Evolutionary conservation across 176 grass and related monocot genomes (phyloP).

Genomic region (Alloteropsis semialata): DNA sequence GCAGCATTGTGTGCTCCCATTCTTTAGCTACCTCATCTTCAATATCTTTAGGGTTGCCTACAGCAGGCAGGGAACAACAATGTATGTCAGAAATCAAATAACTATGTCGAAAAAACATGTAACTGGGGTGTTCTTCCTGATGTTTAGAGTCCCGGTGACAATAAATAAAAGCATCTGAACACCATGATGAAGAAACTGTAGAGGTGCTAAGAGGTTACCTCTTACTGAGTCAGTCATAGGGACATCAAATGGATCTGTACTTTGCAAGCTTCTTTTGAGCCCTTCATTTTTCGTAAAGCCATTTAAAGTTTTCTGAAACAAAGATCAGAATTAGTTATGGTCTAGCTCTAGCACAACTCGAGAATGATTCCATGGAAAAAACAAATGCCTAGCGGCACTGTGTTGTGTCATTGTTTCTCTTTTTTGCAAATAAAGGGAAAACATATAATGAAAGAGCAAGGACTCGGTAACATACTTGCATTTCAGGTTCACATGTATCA

Average conservation of each 20-base stretch:
- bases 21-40: slow-evolving; percentile 94
- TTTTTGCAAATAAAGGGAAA: not conserved
- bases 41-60: slow-evolving; percentile 75
- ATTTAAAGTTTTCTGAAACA: slow-evolving; percentile 72
- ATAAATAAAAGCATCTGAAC: slow-evolving; percentile 8
- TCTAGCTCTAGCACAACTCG: slow-evolving; percentile 12
- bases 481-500: slow-evolving; percentile 66
- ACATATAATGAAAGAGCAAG: slow-evolving; percentile 11
- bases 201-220: slow-evolving; percentile 49
- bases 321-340: slow-evolving; percentile 20
- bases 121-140: not conserved
- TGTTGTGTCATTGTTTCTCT: not conserved
- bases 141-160: slow-evolving; percentile 21
- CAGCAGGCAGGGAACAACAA: slow-evolving; percentile 24
- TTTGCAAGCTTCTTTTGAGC: slow-evolving; percentile 91
- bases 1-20: slow-evolving; percentile 92
- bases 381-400: slow-evolving; percentile 4
- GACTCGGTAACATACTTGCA: slow-evolving; percentile 54
- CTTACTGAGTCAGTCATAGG: slow-evolving; percentile 67
- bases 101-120: slow-evolving; percentile 22
- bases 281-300: slow-evolving; percentile 77
- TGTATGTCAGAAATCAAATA: slow-evolving; percentile 30
- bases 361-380: not conserved
- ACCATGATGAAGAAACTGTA: not conserved
- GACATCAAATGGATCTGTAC: slow-evolving; percentile 73